Evolutionary conservation across 306 rosid species (phyloP).

Genomic region (Prunus dulcis): DNA sequence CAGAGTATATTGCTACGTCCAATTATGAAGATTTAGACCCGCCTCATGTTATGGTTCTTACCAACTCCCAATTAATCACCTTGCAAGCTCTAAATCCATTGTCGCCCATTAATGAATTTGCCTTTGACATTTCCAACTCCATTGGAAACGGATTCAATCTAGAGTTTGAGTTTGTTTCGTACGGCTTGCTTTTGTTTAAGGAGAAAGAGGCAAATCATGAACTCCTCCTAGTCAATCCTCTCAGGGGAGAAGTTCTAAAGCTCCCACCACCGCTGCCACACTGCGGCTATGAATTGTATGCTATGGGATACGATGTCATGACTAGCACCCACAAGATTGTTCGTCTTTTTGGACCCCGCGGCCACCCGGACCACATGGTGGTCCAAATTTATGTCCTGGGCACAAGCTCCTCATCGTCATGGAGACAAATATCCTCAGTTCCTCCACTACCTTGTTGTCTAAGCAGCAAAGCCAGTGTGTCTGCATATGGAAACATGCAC

Average conservation of each 20-base stretch:
- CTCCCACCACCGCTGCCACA: not conserved
- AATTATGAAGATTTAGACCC: not conserved
- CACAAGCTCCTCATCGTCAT: no score
- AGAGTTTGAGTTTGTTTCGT: not conserved
- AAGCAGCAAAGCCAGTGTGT: no score
- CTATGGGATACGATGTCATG: not conserved
- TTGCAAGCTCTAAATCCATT: not conserved
- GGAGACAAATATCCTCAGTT: no score
- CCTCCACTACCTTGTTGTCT: no score
- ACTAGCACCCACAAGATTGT: not conserved
- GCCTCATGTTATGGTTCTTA: not conserved
- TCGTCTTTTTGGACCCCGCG: no score
- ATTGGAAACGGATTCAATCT: no score
- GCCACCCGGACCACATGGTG: no score
- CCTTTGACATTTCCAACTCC: no score
- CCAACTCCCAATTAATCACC: not conserved
- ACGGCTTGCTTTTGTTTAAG: not conserved
- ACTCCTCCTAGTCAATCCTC: not conserved
- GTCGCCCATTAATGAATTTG: no score
- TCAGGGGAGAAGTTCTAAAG: not conserved
- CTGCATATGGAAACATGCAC: no score
- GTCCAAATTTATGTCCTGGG: no score
- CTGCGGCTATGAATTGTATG: not conserved
- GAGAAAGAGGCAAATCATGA: not conserved
- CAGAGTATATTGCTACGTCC: not conserved